phyloP scores from a whole-genome alignment of 345 rosid species.

The Physaria fendleri region DNA sequence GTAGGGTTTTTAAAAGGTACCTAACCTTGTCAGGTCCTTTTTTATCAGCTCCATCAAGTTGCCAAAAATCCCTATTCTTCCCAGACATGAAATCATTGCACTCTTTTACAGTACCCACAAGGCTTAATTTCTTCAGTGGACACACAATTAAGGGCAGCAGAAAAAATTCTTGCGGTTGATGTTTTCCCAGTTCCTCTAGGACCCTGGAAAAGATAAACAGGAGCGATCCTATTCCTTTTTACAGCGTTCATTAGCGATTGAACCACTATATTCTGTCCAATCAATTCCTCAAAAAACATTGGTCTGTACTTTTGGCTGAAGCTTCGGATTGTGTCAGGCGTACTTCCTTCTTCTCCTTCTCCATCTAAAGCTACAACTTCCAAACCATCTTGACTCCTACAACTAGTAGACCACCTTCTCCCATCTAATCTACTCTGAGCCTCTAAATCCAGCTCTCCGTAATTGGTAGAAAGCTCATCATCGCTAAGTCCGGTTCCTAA shows the following conservation, averaged over 20 bases:
- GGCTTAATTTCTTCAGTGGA: constrained; percentile 69
- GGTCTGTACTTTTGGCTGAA: constrained; percentile 90
- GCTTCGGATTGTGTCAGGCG: constrained; percentile 55
- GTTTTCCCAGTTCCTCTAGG: constrained; percentile 96
- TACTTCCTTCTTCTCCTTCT: constrained; percentile 63
- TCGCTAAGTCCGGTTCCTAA: constrained; percentile 66
- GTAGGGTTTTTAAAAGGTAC: constrained; percentile 52
- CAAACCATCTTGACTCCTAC: constrained; percentile 79
- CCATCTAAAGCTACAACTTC: constrained; percentile 53
- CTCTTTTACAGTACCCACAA: constrained; percentile 70
- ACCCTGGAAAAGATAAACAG: constrained; percentile 93
- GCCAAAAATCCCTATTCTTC: constrained; percentile 56
- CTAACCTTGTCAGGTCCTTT: constrained; percentile 60
- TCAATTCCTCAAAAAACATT: constrained; percentile 68
- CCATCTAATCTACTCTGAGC: constrained; percentile 98
- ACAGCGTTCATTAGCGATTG: constrained; percentile 74
- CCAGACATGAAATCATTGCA: constrained; percentile 76
- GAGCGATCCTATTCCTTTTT: constrained; percentile 73
- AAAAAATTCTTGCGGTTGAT: constrained; percentile 80
- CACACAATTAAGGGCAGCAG: constrained; percentile 78
- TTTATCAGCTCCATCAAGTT: constrained; percentile 72
- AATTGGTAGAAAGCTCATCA: constrained; percentile 90
- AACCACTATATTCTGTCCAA: constrained; percentile 88
- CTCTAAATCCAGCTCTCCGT: constrained; percentile 89
- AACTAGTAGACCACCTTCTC: constrained; percentile 87